These are phyloP conservation scores for Trapa incisa DNA, from an alignment of 345 rosid species.

Conservation along the genomic window DNA sequence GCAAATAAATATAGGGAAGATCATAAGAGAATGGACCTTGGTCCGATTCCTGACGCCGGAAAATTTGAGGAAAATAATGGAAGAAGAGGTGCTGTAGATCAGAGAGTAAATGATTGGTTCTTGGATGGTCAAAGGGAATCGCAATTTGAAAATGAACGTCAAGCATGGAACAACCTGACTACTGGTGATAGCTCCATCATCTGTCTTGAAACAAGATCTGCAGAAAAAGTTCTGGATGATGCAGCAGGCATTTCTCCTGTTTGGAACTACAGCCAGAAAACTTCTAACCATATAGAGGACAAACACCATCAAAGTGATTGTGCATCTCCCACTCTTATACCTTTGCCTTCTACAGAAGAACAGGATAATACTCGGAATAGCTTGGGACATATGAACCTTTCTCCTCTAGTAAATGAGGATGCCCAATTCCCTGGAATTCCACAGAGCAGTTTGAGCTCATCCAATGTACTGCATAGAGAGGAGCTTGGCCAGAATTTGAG, in stretches of 20 bases:
- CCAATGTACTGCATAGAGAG: constrained; percentile 9
- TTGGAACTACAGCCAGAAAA: constrained; percentile 44
- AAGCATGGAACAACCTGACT: constrained; percentile 12
- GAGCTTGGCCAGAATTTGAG: constrained; percentile 14
- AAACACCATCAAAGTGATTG: constrained; percentile 19
- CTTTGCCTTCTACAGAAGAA: not conserved
- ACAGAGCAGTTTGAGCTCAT: constrained; percentile 6
- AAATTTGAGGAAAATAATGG: constrained; percentile 8
- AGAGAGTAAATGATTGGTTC: constrained; percentile 22
- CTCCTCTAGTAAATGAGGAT: constrained; percentile 7
- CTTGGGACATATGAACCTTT: not conserved
- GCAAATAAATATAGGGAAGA: constrained; percentile 27
- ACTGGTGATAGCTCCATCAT: constrained; percentile 7
- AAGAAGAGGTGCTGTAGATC: constrained; percentile 16
- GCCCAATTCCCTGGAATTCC: constrained; percentile 8
- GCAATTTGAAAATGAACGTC: constrained; percentile 15
- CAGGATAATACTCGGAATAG: constrained; percentile 7
- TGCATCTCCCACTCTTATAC: constrained; percentile 17
- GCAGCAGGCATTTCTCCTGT: constrained; percentile 80
- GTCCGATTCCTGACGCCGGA: constrained; percentile 6
- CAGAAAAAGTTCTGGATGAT: constrained; percentile 42
- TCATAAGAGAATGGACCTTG: constrained; percentile 25
- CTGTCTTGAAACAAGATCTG: constrained; percentile 26
- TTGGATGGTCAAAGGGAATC: constrained; percentile 25
- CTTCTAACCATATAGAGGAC: constrained; percentile 27